Conservation (phyloP, 176 grass and related monocot species). For the Saccharum officinarum region DNA sequence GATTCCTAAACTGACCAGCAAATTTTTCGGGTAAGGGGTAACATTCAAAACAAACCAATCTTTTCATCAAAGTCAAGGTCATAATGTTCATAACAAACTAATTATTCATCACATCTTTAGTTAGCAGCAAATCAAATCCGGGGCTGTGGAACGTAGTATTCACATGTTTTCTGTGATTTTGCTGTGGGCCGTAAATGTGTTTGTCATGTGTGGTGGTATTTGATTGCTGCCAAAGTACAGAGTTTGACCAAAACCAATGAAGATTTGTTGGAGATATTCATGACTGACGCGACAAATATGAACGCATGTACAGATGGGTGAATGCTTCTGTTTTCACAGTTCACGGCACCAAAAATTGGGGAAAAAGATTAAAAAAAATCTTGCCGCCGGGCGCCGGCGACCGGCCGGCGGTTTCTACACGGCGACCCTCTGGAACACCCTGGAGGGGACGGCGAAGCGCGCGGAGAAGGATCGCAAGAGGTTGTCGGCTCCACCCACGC, state of each 20-base stretch:
- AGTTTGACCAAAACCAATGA: not conserved
- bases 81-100: not conserved
- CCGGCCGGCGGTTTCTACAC: constrained; percentile 30
- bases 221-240: not conserved
- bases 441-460: constrained; percentile 71
- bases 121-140: not conserved
- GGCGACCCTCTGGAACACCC: constrained; percentile 50
- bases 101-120: not conserved
- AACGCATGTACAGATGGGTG: constrained; percentile 38
- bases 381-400: constrained; percentile 25
- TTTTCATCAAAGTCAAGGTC: not conserved
- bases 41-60: not conserved
- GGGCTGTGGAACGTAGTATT: not conserved
- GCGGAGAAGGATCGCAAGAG: constrained; percentile 88
- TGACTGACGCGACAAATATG: not conserved
- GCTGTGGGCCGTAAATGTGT: not conserved
- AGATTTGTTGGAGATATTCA: not conserved
- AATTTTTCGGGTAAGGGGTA: not conserved
- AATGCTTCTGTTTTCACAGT: constrained; percentile 34
- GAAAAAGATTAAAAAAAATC: not conserved
- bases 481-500: constrained; percentile 80
- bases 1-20: not conserved
- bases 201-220: not conserved
- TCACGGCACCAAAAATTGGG: constrained; percentile 28
- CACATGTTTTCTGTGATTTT: constrained; percentile 2